Base-by-base conservation (phyloP, 306 rosid species). In the Casuarina glauca region DNA sequence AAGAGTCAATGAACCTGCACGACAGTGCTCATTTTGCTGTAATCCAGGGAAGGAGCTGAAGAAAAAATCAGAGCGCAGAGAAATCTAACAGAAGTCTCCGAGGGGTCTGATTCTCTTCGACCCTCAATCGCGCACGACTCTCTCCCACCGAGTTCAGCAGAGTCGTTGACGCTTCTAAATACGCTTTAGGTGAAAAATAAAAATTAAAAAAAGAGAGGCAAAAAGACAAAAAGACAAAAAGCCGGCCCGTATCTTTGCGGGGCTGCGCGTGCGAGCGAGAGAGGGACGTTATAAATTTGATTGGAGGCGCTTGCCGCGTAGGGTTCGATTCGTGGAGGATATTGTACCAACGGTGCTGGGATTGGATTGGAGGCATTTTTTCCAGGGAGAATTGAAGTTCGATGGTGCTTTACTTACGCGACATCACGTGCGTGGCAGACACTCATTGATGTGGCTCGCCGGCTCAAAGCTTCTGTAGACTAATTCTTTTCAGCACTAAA, bases 11-110 rank as follows among this genome's bases (percentile, higher is more conserved):
- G 67, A 9, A 92, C 98, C 96, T 95, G 98, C 70, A 87, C 83
- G 63, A 93, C 83, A 4, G 98, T 86, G 72, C 85, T 91, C 98
- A 93, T 93, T 48, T 44, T 19, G 81, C 46, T 16, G 53, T 5
- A 19, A 4, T 1, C 26, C 8, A 52, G 16, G 9, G n/a, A 45
- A 19, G 13, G 51, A 49, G 83, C 13, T 6, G 80, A 84, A 70
- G 35, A 39, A 68, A 49, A 53, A 78, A 55, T 53, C 71, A 62
- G 63, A 73, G 62, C 69, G 54, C 17, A 32, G 54, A 57, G 20
- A 13, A 73, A 70, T 8, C 44, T 43, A 9, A 35, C 54, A 66
- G 71, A 35, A n/a, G 48, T 17, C 50, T 17, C 15, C 7, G 26
- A 17, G 50, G 32, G 15, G 3, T 41, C 32, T 13, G 32, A 66